Conservation (phyloP, 1,284 basidiomycete genomes). For the Cryptococcus sp. region DNA sequence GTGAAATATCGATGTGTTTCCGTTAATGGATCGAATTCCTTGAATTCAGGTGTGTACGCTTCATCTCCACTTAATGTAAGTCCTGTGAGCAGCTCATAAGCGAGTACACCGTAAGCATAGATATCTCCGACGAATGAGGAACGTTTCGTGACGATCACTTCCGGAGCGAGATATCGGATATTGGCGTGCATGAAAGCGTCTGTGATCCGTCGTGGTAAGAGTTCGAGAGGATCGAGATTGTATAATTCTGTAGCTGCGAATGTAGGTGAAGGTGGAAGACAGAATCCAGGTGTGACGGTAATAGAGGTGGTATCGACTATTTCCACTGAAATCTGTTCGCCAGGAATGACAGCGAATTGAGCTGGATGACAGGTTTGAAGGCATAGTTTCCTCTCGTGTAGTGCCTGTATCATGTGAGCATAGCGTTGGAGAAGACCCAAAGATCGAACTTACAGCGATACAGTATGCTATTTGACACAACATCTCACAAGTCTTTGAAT, state of each 20-base stretch:
- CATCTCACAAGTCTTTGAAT: constrained; percentile 8
- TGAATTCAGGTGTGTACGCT: constrained; percentile 18
- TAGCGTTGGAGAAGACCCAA: constrained; percentile 9
- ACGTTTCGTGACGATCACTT: constrained; percentile 20
- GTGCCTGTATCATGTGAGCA: background rate
- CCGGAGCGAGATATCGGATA: constrained; percentile 36
- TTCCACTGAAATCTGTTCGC: too few relatives aligned
- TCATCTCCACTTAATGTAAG: constrained; percentile 25
- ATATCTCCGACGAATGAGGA: constrained; percentile 27
- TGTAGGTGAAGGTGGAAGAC: constrained; percentile 13
- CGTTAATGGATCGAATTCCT: constrained; percentile 22
- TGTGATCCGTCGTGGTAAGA: background rate
- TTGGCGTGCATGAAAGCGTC: constrained; percentile 8
- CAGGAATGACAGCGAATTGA: too few relatives aligned
- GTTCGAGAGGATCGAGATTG: constrained; percentile 15
- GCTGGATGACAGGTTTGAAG: too few relatives aligned
- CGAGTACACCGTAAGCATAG: constrained; percentile 38
- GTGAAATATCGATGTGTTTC: constrained; percentile 34
- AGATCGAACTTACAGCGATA: constrained; percentile 12
- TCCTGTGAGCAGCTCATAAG: constrained; percentile 36
- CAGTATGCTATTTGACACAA: background rate
- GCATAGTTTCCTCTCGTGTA: too few relatives aligned
- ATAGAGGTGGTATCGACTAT: background rate
- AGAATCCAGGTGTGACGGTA: constrained; percentile 8
- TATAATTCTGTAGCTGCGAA: constrained; percentile 14